Evolutionary conservation across 1,139 yeast genomes (phyloP), one percentile per base, ranked within the genome.

Genomic region (Kazachstania sp.): DNA sequence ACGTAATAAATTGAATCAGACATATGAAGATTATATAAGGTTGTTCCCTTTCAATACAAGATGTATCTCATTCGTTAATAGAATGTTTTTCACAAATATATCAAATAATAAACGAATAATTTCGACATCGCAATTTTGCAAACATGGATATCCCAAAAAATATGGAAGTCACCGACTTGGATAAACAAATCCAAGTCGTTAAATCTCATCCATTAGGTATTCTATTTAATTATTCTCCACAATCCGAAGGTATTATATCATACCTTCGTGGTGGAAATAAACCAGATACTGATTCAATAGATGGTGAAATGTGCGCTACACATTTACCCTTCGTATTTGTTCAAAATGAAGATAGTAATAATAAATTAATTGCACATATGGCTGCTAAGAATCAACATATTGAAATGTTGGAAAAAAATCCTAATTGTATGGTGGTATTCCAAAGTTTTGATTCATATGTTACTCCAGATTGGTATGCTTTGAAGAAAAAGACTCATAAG

Each of bases 371-470:
- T 8, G 36, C 42, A 4, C 35, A 29, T 11, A 39, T 39, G 42
- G 42, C 42, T 5, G 35, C n/a, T 4, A 39, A 39, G 6, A 39
- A 39, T 20, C 35, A 39, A 23, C 42, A 39, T 31, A n/a, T 39
- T 16, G 28, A 39, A 18, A 39, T 39, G 42, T 30, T 39, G 8
- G 23, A 30, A 20, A 39, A 18, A 20, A 39, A 16, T 16, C 42
- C 42, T 12, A 19, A 23, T 13, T 39, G 42, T 19, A 12, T 39
- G 8, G 26, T 39, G 15, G 42, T 39, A 13, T 39, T 39, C 15
- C 42, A 39, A 20, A 23, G 19, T 16, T 16, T 23, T 15, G 42
- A 39, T 28, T 39, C 42, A 7, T 39, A 39, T 13, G 18, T 39
- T 20, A 39, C 36, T 8, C 36, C 42, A 16, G 26, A 19, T 20